Conservation (phyloP, 108 stramenopile species). For the Cyclotella kingstonii region DNA sequence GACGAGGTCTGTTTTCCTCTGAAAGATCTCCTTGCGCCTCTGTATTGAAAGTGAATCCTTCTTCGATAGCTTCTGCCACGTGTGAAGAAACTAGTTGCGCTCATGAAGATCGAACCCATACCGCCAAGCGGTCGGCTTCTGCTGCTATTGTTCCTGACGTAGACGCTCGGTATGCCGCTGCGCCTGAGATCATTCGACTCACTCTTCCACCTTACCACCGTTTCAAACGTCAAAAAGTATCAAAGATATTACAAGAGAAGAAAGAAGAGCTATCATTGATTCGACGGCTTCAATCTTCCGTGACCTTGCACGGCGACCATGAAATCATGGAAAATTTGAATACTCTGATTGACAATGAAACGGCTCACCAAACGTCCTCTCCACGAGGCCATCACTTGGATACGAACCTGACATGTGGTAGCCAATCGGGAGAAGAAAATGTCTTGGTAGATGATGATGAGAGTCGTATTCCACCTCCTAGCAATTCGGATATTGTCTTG, state of each 20-base stretch:
- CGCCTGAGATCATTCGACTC: constrained; percentile 9
- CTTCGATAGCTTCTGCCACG: too few species aligned
- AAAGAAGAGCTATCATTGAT: neutral
- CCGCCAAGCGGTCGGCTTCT: too few species aligned
- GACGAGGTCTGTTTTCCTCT: too few species aligned
- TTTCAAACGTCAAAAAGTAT: neutral
- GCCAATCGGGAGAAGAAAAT: neutral
- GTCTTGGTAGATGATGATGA: neutral
- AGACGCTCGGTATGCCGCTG: too few species aligned
- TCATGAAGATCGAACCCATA: too few species aligned
- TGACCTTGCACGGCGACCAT: neutral
- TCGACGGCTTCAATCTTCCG: constrained; percentile 3
- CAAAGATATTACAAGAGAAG: neutral
- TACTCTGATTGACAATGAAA: neutral
- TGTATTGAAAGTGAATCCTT: too few species aligned
- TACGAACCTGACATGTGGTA: neutral
- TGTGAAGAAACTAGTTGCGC: too few species aligned
- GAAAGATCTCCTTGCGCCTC: too few species aligned
- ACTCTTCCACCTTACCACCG: neutral
- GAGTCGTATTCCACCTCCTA: constrained; percentile 3
- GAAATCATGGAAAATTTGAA: too few species aligned
- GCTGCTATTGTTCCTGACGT: too few species aligned
- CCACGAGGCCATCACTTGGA: too few species aligned
- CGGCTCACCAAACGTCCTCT: neutral
- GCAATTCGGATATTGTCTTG: neutral